Conservation (phyloP, 1,284 basidiomycete genomes). For the Leccinum griseonigrum region DNA sequence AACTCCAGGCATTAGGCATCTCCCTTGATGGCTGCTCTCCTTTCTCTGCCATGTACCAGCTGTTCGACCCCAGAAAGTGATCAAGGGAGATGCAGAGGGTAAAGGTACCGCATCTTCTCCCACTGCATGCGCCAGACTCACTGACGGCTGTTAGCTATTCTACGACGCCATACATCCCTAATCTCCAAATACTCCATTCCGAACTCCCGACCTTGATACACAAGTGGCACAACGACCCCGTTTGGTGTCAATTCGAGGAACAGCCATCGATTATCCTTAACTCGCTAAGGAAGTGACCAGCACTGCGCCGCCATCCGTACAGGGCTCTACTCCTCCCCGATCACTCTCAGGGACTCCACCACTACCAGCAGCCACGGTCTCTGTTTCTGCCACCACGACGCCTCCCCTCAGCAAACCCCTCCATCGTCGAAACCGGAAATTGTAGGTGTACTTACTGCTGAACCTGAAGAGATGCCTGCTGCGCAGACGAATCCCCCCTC, state of each 20-base stretch:
- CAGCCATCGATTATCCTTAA: slow-evolving; percentile 29
- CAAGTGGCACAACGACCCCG: slow-evolving; percentile 39
- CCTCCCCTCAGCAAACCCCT: slow-evolving; percentile 7
- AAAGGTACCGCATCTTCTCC: background rate
- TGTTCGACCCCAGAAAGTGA: too few species aligned
- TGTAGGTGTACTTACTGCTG: slow-evolving; percentile 23
- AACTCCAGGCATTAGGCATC: too few species aligned
- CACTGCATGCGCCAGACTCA: slow-evolving; percentile 1
- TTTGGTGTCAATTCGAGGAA: slow-evolving; percentile 54
- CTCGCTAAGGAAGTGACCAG: slow-evolving; percentile 17
- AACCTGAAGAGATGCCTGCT: slow-evolving; percentile 28
- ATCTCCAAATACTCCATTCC: slow-evolving; percentile 66
- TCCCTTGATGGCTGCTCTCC: too few species aligned
- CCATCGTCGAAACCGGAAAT: slow-evolving; percentile 12
- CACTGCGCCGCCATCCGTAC: slow-evolving; percentile 15
- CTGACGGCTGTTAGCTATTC: slow-evolving; percentile 48
- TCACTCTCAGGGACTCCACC: slow-evolving; percentile 19
- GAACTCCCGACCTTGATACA: slow-evolving; percentile 71
- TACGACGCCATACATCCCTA: slow-evolving; percentile 58
- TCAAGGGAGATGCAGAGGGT: background rate
- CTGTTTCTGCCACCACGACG: slow-evolving; percentile 12
- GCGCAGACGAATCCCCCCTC: slow-evolving; percentile 4
- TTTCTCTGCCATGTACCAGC: too few species aligned
- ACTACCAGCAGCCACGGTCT: slow-evolving; percentile 12
- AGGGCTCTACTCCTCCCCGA: slow-evolving; percentile 18